Base-by-base conservation (phyloP, 2,329 filamentous ascomycete genomes). In the Monilinia vaccinii-corymbosi region DNA sequence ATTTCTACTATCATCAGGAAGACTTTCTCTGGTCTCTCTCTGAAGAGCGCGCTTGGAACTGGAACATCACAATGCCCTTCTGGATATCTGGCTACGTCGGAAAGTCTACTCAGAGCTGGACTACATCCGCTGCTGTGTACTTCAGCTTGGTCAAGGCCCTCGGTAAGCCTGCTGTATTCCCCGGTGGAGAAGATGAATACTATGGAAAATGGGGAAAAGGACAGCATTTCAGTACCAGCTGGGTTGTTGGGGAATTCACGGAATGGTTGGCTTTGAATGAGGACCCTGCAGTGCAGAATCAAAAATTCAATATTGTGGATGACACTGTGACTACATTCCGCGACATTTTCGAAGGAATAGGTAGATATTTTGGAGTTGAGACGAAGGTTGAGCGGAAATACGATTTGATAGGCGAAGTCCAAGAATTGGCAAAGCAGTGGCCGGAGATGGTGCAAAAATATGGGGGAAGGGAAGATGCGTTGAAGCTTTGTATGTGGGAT, bases 261-360 rank as follows among this genome's bases (percentile, higher is more conserved):
- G 45, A 58, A 23, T 50, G 56, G 56, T 5, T 58, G 2, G 45
- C 56, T 4, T 13, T 58, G 2, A 58, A 42, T 42, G 44, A 49
- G 13, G 4, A 18, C 1, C 16, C 11, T 2, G 36, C 4, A 18
- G 36, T 51, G 5, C 34, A 42, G 25, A 51, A 59, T 21, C 47
- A 59, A 18, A 52, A 38, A 10, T 59, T 59, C 3, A 59, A 59
- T 36, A 53, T 59, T 21, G 56, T 59, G 7, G 56, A 59, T 52
- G 56, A 59, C 16, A 59, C 56, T 1, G 13, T 53, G 1, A 53
- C 56, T 5, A 53, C 48, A n/a, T 59, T 53, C 14, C 21, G 32
- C 8, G 48, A 59, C 28, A 18, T 53, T 5, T 59, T 40, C 38
- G 18, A 40, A n/a, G 56, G 56, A 4, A 45, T 53, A 11, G 56